Conservation (phyloP, 768 basidiomycete species). For the Hirschioporus abietinus region DNA sequence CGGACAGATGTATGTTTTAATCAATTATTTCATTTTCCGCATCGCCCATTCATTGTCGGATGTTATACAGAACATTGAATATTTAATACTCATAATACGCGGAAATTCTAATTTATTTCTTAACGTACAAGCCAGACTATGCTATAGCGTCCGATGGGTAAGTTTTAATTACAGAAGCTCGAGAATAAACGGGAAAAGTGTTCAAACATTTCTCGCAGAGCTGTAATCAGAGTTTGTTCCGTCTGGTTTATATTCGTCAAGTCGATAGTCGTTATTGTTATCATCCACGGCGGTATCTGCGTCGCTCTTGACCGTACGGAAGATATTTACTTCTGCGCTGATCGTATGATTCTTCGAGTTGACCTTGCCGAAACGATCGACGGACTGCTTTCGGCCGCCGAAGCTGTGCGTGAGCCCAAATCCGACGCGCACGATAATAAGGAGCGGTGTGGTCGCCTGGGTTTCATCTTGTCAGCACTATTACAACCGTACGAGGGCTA, state of each 20-base stretch:
- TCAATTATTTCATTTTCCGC: too few species aligned
- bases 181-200: not conserved
- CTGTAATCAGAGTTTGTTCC: not conserved
- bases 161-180: not conserved
- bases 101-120: not conserved
- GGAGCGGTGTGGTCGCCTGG: conserved; percentile 15
- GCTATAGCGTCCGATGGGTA: not conserved
- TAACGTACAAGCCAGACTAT: not conserved
- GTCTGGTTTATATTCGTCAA: not conserved
- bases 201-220: not conserved
- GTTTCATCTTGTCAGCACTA: not conserved
- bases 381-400: conserved; percentile 90
- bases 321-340: not conserved
- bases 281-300: not conserved
- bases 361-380: conserved; percentile 47
- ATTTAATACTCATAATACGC: not conserved
- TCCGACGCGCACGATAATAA: conserved; percentile 17
- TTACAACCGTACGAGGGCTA: too few species aligned
- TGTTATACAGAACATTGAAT: not conserved
- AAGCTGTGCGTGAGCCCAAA: conserved; percentile 33
- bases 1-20: too few species aligned
- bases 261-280: not conserved
- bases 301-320: not conserved
- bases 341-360: not conserved
- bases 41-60: too few species aligned